A percentile compares a stretch with the other conserved stretches of the same genome.
Evolutionary conservation across 2,329 filamentous ascomycete species (phyloP).

Genomic region (Aspergillus puulaauensis): DNA sequence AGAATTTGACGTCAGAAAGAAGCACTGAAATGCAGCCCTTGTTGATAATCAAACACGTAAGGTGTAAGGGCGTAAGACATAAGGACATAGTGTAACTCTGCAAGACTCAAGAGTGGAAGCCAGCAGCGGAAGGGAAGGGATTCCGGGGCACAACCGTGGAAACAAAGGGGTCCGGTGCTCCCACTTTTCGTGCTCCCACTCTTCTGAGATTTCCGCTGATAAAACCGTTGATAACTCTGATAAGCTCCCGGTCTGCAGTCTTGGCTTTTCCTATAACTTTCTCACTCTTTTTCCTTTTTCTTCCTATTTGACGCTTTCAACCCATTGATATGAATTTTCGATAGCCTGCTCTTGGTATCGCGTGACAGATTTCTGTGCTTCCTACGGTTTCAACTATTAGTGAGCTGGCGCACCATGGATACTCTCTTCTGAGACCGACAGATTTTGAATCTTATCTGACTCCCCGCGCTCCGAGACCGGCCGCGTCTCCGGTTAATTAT

Average conservation of each 20-base stretch:
- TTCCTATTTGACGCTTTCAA: background rate
- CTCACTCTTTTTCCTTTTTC: background rate
- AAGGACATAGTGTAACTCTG: too few species aligned
- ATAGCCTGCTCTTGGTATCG: background rate
- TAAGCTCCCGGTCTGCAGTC: slow-evolving; percentile 4
- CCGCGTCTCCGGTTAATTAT: slow-evolving; percentile 1
- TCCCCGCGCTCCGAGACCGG: background rate
- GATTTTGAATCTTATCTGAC: background rate
- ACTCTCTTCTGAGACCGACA: background rate
- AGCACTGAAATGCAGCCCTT: too few species aligned
- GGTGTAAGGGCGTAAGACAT: too few species aligned
- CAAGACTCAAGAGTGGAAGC: too few species aligned
- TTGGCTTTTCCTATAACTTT: slow-evolving; percentile 13
- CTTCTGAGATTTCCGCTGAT: background rate
- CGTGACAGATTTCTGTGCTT: background rate
- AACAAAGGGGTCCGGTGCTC: background rate
- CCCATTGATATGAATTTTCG: background rate
- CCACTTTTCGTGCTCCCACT: slow-evolving; percentile 7
- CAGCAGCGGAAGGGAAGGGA: too few species aligned
- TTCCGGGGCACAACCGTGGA: too few species aligned
- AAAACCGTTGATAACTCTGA: background rate
- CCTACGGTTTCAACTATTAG: background rate
- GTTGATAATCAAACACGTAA: too few species aligned
- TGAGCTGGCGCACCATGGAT: background rate
- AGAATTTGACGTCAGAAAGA: too few species aligned